Evolutionary conservation across 441 rosid genomes (phyloP), one percentile per base, ranked within the genome.

Genomic region (Omphalea diandra): DNA sequence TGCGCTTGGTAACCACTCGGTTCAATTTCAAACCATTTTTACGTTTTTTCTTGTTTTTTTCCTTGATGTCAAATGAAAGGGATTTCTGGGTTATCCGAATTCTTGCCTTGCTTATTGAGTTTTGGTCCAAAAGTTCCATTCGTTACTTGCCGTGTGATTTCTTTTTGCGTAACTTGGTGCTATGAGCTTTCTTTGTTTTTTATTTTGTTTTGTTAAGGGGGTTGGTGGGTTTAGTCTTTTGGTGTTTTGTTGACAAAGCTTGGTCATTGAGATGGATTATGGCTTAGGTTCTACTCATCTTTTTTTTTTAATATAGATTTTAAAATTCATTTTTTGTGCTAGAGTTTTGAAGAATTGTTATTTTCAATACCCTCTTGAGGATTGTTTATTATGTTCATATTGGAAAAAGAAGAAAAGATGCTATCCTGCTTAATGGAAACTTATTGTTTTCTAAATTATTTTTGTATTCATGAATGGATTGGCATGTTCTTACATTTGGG

Each of bases 1-100:
- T 44, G 71, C 73, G n/a, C 69, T 75, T 35, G 82, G 89, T 83
- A 80, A 81, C 68, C 2, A 67, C 50, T 56, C 59, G 55, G 54
- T 72, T 63, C 74, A 35, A 59, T 79, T 72, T 75, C 78, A 43
- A 67, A 55, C 35, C 33, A 65, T 81, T 75, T 52, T 79, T 75
- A 77, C 58, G 82, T 76, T 20, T 53, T 38, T 41, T 69, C 22
- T 68, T n/a, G 15, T 18, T 1, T 38, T 17, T 53, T 71, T 67
- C 5, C 50, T 40, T 47, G 69, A 54, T 38, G 38, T 7, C 18
- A 59, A 27, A 32, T 2, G 0, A 17, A 47, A n/a, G 7, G 24
- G 47, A 12, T 52, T 27, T 59, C 11, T 24, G 31, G 50, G 74
- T 71, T 38, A 15, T 40, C 31, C 29, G 8, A 68, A 9, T 68